Percentiles rank a stretch among this genome's conserved stretches.
Conservation (phyloP, 163 green algal species). For the Trebouxiophyceae sp. region DNA sequence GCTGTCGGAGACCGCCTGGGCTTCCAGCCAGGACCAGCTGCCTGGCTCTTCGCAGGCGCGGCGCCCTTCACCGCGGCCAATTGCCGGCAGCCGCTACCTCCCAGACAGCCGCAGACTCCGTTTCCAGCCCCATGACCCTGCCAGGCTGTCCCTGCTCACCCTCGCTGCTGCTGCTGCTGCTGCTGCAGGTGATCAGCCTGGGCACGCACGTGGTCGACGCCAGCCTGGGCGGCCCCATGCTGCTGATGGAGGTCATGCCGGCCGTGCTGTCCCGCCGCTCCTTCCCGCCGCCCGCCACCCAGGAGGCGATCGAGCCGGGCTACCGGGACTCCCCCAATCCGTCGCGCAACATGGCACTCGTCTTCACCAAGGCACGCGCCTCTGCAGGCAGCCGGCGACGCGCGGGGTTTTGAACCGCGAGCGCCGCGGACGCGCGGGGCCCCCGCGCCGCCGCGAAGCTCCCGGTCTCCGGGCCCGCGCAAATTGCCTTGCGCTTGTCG, state of each 20-base stretch:
- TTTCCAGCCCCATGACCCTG: background rate
- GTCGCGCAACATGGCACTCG: slow-evolving; percentile 49
- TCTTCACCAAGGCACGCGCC: slow-evolving; percentile 57
- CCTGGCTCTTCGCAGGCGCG: slow-evolving; percentile 9
- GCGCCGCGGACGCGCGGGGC: too few relatives aligned
- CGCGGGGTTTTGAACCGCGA: too few relatives aligned
- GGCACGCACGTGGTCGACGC: slow-evolving; percentile 53
- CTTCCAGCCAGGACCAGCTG: slow-evolving; percentile 48
- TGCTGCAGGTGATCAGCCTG: slow-evolving; percentile 46
- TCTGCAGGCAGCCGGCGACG: background rate
- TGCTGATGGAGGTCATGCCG: slow-evolving; percentile 72
- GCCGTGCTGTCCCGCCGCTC: slow-evolving; percentile 50
- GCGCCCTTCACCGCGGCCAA: too few relatives aligned
- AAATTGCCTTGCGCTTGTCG: too few relatives aligned
- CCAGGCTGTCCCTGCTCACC: background rate
- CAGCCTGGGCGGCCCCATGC: slow-evolving; percentile 26
- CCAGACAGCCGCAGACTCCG: too few relatives aligned
- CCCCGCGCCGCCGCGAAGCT: too few relatives aligned
- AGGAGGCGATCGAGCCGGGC: slow-evolving; percentile 47
- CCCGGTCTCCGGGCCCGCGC: too few relatives aligned
- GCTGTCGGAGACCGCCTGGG: slow-evolving; percentile 56
- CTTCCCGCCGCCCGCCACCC: slow-evolving; percentile 44
- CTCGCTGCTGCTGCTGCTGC: background rate
- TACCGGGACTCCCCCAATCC: slow-evolving; percentile 58
- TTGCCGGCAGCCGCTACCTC: too few relatives aligned